Conservation (phyloP, 176 grass and related monocot species). For the Oryza officinalis region DNA sequence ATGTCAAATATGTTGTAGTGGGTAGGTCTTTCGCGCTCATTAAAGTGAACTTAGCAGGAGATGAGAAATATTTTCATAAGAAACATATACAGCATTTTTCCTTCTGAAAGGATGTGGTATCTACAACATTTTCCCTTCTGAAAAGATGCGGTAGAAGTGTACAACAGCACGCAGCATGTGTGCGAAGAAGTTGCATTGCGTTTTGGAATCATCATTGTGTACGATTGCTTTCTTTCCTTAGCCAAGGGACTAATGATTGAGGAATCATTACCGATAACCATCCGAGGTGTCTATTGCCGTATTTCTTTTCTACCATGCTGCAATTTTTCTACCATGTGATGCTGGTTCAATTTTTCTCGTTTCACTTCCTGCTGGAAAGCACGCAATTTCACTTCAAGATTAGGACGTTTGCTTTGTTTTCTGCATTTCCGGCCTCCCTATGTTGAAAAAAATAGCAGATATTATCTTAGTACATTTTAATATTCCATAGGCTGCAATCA, state of each 20-base stretch:
- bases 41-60: neutral
- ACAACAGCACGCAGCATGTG: neutral
- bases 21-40: neutral
- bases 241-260: neutral
- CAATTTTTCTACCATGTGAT: neutral
- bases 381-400: slow-evolving; percentile 11
- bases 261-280: slow-evolving; percentile 14
- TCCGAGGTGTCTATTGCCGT: slow-evolving; percentile 4
- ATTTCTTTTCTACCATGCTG: neutral
- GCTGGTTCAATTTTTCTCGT: neutral
- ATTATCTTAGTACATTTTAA: neutral
- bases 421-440: slow-evolving; percentile 13
- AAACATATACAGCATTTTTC: neutral
- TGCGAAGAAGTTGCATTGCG: neutral
- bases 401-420: slow-evolving; percentile 4
- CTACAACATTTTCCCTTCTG: neutral
- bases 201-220: neutral
- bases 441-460: neutral
- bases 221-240: neutral
- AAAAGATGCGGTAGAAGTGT: neutral
- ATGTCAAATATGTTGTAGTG: neutral
- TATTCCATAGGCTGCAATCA: neutral
- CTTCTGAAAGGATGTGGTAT: neutral
- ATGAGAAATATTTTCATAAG: neutral
- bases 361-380: neutral